Base-by-base conservation (phyloP, 2,329 filamentous ascomycete species). In the Polychaeton citri region DNA sequence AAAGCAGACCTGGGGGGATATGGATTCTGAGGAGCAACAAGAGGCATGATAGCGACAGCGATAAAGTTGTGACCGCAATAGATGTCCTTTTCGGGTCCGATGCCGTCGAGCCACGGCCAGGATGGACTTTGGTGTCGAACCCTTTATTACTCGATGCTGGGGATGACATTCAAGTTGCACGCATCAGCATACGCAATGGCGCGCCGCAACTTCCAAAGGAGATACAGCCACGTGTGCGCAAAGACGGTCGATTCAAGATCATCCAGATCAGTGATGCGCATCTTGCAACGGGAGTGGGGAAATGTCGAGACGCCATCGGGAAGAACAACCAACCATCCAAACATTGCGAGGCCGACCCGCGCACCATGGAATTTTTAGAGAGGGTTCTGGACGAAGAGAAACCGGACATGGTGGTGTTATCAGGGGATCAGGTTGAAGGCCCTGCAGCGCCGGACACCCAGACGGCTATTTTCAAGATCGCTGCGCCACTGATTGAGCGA, bases 201-300 rank as follows among this genome's bases (percentile, higher is more conserved):
- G 65, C 69, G 35, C 73, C 74, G 16, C 63, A 66, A 16, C 73
- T 78, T 45, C 86, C 79, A 55, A 42, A 43, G 6, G 33, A 41
- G 3, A 81, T 82, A 1, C 65, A 75, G 26, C 82, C 80, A 8
- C 75, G 82, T 39, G 84, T 98, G 43, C 73, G 75, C 30, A 85
- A 92, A 42, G 85, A 90, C 54, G 90, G 88, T 19, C 85, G 81
- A 49, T 96, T 96, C 66, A 96, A 96, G 66, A 94, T 98, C 45
- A 76, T 98, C 71, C 90, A 98, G 61, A 68, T 93, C 37, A 81
- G 86, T n/a, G 90, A 98, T 62, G 64, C 96, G 42, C 90, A 98
- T 59, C 64, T 98, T 38, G 88, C 85, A 52, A 98, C 90, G 2
- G 90, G 88, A 7, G 69, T 87, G 4, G 90, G 90, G 7, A 62